Evolutionary conservation across 768 basidiomycete species (phyloP).

Genomic region (Termitomyces sp.): DNA sequence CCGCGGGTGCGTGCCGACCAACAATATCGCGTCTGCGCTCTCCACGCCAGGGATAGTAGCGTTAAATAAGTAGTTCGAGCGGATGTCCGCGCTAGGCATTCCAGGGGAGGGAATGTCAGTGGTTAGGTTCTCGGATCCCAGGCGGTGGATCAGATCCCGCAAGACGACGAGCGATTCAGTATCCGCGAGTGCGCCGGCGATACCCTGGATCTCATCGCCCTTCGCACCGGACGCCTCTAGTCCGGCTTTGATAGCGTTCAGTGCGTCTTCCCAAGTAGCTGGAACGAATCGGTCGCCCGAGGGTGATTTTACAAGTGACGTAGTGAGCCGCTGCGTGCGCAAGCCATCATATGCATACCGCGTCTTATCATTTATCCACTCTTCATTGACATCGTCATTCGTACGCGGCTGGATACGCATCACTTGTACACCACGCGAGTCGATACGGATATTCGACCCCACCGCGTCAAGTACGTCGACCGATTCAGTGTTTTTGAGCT

Average conservation of each 20-base stretch:
- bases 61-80: slow-evolving; percentile 97
- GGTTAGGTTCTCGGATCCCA: slow-evolving; percentile 91
- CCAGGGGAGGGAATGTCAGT: slow-evolving; percentile 60
- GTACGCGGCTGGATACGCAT: slow-evolving; percentile 96
- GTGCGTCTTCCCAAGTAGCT: slow-evolving; percentile 87
- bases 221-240: slow-evolving; percentile 73
- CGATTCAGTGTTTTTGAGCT: slow-evolving; percentile 96
- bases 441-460: slow-evolving; percentile 94
- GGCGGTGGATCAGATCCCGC: slow-evolving; percentile 87
- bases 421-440: slow-evolving; percentile 91
- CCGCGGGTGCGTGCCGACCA: slow-evolving; percentile 94
- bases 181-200: slow-evolving; percentile 91
- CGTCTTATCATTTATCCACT: slow-evolving; percentile 99
- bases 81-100: slow-evolving; percentile 79
- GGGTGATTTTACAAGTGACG: slow-evolving; percentile 73
- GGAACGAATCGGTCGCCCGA: slow-evolving; percentile 85
- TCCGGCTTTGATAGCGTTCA: slow-evolving; percentile 74
- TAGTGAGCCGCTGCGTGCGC: slow-evolving; percentile 90
- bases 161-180: slow-evolving; percentile 90
- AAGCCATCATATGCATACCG: slow-evolving; percentile 96
- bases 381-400: slow-evolving; percentile 98
- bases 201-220: slow-evolving; percentile 90
- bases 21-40: slow-evolving; percentile 84
- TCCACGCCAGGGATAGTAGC: slow-evolving; percentile 87
- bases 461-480: slow-evolving; percentile 94